Conservation (phyloP, 202 grass and related monocot species). For the Carex arenaria region DNA sequence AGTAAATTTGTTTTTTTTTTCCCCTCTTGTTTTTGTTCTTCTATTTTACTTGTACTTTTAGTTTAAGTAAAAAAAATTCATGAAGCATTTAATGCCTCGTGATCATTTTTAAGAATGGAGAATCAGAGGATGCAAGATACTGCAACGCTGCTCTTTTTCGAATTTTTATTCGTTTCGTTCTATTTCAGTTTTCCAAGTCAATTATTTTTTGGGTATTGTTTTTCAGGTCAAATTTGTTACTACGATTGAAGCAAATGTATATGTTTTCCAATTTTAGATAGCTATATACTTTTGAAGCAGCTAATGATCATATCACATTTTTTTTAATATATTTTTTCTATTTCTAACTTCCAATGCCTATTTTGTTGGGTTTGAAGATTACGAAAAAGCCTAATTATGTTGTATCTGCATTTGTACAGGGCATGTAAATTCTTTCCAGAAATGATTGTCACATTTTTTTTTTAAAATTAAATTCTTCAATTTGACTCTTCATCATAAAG, state of each 20-base stretch:
- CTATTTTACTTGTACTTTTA: neutral
- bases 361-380: neutral
- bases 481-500: neutral
- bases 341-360: neutral
- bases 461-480: neutral
- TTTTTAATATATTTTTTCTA: neutral
- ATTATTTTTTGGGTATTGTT: neutral
- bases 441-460: neutral
- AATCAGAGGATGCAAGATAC: neutral
- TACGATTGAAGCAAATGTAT: neutral
- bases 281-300: neutral
- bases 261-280: neutral
- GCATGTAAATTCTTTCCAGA: neutral
- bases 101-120: neutral
- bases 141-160: conserved; percentile 39
- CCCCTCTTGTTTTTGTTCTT: neutral
- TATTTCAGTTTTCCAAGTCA: conserved; percentile 51
- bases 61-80: neutral
- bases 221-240: conserved; percentile 52
- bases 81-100: neutral
- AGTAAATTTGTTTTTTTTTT: neutral
- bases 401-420: neutral
- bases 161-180: conserved; percentile 61
- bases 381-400: neutral
- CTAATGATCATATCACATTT: neutral